Percentiles rank a stretch among this genome's conserved stretches.
Conservation (phyloP, 2,329 filamentous ascomycete species). For the Trichoderma aggressivum region DNA sequence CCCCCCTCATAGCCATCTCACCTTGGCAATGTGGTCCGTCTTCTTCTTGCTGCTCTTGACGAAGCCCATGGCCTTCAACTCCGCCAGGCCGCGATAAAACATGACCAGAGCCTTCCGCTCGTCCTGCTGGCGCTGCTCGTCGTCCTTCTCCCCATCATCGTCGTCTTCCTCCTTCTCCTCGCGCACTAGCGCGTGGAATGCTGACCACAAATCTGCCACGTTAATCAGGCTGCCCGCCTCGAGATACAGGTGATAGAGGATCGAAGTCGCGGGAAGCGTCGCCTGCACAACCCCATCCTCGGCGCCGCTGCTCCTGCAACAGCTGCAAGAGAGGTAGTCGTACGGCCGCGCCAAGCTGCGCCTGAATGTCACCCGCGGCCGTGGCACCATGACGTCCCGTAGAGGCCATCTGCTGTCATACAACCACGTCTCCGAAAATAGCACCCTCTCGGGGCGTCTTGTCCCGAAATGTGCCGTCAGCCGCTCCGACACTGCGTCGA, state of each 20-base stretch:
- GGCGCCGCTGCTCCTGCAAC: slow-evolving; percentile 53
- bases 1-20: slow-evolving; percentile 66
- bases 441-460: slow-evolving; percentile 39
- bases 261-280: slow-evolving; percentile 66
- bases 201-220: slow-evolving; percentile 73
- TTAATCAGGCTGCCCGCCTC: slow-evolving; percentile 77
- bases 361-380: slow-evolving; percentile 67
- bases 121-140: slow-evolving; percentile 34
- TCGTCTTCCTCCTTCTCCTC: slow-evolving; percentile 35
- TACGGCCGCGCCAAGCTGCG: slow-evolving; percentile 68
- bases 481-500: slow-evolving; percentile 46
- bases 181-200: slow-evolving; percentile 64
- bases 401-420: slow-evolving; percentile 70
- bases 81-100: slow-evolving; percentile 83
- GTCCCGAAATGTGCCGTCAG: slow-evolving; percentile 28
- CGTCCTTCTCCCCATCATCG: slow-evolving; percentile 46
- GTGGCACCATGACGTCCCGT: slow-evolving; percentile 70
- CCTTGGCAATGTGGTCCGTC: slow-evolving; percentile 85
- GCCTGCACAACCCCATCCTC: slow-evolving; percentile 44
- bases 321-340: slow-evolving; percentile 73
- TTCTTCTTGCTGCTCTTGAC: slow-evolving; percentile 89
- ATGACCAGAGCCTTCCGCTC: slow-evolving; percentile 63
- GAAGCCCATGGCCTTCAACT: slow-evolving; percentile 81
- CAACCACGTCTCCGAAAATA: slow-evolving; percentile 70
- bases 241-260: slow-evolving; percentile 75